These are phyloP conservation scores for Hyphopichia fennica DNA, from an alignment of 1,139 yeast species.

Conservation along the genomic window DNA sequence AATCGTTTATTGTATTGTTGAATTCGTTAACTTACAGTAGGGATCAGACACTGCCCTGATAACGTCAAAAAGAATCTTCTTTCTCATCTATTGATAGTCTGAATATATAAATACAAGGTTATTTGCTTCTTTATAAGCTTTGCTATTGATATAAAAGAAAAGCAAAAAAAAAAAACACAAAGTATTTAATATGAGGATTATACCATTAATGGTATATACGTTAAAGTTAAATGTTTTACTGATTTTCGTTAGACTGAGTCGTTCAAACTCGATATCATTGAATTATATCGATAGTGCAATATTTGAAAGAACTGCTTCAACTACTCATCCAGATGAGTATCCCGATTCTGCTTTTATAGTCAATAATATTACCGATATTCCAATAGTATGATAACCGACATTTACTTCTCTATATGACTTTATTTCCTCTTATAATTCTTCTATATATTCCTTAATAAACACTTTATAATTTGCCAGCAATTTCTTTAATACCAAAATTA, in stretches of 20 bases:
- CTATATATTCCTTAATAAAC: background rate
- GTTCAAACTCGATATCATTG: slow-evolving; percentile 33
- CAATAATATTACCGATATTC: slow-evolving; percentile 23
- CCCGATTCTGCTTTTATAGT: slow-evolving; percentile 18
- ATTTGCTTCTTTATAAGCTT: too few species aligned
- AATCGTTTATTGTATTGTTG: background rate
- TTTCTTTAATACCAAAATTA: slow-evolving; percentile 18
- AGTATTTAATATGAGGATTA: slow-evolving; percentile 27
- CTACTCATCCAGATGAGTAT: slow-evolving; percentile 21
- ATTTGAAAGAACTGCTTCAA: slow-evolving; percentile 28
- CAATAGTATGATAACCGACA: background rate
- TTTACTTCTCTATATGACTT: background rate
- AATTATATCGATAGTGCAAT: slow-evolving; percentile 38
- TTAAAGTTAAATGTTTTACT: slow-evolving; percentile 40
- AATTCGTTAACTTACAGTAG: background rate
- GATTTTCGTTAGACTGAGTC: slow-evolving; percentile 34
- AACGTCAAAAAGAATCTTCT: background rate
- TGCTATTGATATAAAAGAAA: background rate
- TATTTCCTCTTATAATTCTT: background rate
- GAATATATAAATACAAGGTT: too few species aligned
- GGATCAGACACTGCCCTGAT: background rate
- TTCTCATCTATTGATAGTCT: too few species aligned
- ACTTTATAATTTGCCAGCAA: slow-evolving; percentile 1
- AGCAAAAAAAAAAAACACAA: background rate
- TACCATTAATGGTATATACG: slow-evolving; percentile 34